Base-by-base conservation (phyloP, 169 alveolate species). In the Gregarina niphandrodes region DNA sequence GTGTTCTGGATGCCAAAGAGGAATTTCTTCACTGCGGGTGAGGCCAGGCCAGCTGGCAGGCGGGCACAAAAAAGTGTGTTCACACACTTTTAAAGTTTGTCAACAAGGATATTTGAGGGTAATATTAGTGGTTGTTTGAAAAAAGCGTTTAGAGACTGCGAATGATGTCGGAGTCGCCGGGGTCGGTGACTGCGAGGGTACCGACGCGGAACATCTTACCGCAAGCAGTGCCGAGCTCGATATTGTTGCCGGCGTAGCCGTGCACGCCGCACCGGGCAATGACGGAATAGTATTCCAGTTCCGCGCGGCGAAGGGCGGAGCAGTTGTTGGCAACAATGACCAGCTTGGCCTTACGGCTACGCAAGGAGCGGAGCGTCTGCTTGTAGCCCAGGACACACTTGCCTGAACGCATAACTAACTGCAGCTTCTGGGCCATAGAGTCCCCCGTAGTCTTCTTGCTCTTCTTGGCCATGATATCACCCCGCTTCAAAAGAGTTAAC, bases 161-260 rank as follows among this genome's bases (percentile, higher is more conserved):
- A 45, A 85, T 70, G 60, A 89, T 89, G 57, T 89, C 97, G 9
- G 96, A 82, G 56, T 89, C 97, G 19, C 97, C 97, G 28, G 95
- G 87, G 49, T 89, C 94, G 19, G 80, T 63, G 29, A 89, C 71
- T 21, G 92, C 84, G 73, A 89, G 59, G 46, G 84, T 76, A 26
- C 93, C 77, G 29, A 82, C 87, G 51, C 97, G 87, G 72, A 80
- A 84, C 52, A 73, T 71, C 67, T 82, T 89, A 42, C 96, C 96
- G 61, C 96, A 86, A 24, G 95, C 93, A 32, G 96, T 82, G 19
- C 93, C 93, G 22, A 82, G 64, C 45, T 81, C 93, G 49, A 75
- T 80, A 70, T 80, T 82, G 57, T 79, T n/a, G n/a, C 96, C 96
- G 42, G 67, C 69, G 67, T 70, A 81, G 67, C 75, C 82, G 66